phyloP scores from a whole-genome alignment of 1,139 yeast species.

The Pichia sp. region DNA sequence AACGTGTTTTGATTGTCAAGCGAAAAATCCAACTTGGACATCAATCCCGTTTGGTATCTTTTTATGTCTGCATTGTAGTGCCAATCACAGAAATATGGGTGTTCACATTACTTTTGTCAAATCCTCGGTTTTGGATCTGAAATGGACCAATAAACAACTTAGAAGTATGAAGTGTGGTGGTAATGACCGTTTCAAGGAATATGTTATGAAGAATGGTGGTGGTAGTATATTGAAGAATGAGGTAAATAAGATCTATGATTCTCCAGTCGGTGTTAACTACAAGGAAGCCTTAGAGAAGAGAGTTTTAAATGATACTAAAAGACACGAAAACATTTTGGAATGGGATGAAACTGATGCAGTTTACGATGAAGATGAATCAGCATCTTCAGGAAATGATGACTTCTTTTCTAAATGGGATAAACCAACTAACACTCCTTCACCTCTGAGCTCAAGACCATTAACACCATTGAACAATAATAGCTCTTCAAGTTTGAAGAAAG shows the following conservation, averaged over 20 bases:
- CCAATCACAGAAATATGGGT: constrained; percentile 92
- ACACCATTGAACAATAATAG: constrained; percentile 34
- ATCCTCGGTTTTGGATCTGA: constrained; percentile 78
- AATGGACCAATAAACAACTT: constrained; percentile 84
- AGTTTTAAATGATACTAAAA: constrained; percentile 57
- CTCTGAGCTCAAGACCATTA: constrained; percentile 41
- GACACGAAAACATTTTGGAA: constrained; percentile 61
- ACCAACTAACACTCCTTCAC: constrained; percentile 54
- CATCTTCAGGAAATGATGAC: constrained; percentile 57
- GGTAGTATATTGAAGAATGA: constrained; percentile 55
- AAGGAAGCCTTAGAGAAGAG: constrained; percentile 69
- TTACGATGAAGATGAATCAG: constrained; percentile 30
- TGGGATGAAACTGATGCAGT: constrained; percentile 40
- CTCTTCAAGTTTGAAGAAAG: constrained; percentile 21
- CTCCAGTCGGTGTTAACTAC: constrained; percentile 70
- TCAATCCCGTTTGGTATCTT: constrained; percentile 94
- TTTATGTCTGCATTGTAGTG: constrained; percentile 91
- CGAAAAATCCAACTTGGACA: constrained; percentile 97
- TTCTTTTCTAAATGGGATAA: constrained; percentile 90
- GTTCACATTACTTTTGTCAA: constrained; percentile 94
- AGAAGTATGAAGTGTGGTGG: constrained; percentile 92
- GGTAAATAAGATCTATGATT: constrained; percentile 72
- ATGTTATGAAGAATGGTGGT: constrained; percentile 78
- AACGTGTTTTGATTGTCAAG: constrained; percentile 86
- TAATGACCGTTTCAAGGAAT: constrained; percentile 77